These are phyloP conservation scores for Aureobasidium melanogenum DNA, from an alignment of 2,329 filamentous ascomycete genomes.

Conservation along the genomic window DNA sequence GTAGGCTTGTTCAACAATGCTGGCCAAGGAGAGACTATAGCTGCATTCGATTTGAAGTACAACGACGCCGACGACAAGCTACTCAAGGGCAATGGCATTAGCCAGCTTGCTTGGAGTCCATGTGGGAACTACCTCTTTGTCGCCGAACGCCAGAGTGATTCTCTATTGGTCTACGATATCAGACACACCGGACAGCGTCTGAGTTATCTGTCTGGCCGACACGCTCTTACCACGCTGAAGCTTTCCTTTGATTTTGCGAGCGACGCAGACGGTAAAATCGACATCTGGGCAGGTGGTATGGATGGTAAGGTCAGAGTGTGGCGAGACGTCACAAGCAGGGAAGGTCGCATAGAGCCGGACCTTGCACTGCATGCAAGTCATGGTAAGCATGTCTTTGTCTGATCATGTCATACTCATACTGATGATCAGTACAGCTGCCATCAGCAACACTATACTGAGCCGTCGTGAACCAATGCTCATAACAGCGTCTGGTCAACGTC, in stretches of 20 bases:
- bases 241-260: constrained; percentile 45
- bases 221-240: constrained; percentile 45
- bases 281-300: constrained; percentile 51
- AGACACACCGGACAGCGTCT: constrained; percentile 44
- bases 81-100: constrained; percentile 44
- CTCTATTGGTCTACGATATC: constrained; percentile 50
- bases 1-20: constrained; percentile 47
- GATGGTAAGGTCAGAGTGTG: constrained; percentile 44
- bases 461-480: constrained; percentile 4
- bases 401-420: background rate
- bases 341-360: constrained; percentile 34
- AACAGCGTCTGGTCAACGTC: constrained; percentile 12
- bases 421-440: background rate
- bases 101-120: constrained; percentile 48
- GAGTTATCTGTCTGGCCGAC: constrained; percentile 37
- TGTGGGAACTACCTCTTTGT: constrained; percentile 51
- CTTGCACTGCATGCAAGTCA: constrained; percentile 28
- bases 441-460: constrained; percentile 9
- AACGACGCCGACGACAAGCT: constrained; percentile 22
- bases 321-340: constrained; percentile 34
- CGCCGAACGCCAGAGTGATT: constrained; percentile 48
- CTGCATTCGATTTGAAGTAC: constrained; percentile 41
- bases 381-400: background rate
- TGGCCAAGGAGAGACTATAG: constrained; percentile 40
- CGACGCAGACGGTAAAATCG: constrained; percentile 28